Evolutionary conservation across 495 filamentous ascomycete genomes (phyloP).

Genomic region (Penicillium dipodomyicola): DNA sequence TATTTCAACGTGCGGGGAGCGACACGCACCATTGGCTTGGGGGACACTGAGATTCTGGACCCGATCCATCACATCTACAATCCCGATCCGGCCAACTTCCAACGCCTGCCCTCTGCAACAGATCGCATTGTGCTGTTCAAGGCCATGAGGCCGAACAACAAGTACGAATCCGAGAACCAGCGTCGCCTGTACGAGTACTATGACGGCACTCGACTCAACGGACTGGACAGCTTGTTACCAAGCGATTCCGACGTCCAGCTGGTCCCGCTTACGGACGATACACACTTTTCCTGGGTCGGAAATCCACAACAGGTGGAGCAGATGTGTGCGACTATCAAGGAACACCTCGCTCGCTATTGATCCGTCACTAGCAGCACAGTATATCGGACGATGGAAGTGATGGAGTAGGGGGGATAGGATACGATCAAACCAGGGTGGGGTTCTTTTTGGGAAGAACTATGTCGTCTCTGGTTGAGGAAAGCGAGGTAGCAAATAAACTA

Average conservation of each 20-base stretch:
- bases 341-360: conserved; percentile 1
- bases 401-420: too few relatives aligned
- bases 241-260: conserved; percentile 1
- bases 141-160: not conserved
- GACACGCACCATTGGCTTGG: not conserved
- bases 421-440: not conserved
- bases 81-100: not conserved
- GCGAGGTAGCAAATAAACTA: not conserved
- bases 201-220: not conserved
- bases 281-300: conserved; percentile 1
- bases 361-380: not conserved
- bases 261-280: not conserved
- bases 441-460: too few relatives aligned
- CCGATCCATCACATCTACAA: conserved; percentile 3
- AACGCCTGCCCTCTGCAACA: not conserved
- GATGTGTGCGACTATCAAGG: conserved; percentile 2
- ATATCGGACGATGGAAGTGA: not conserved
- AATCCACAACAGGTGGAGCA: conserved; percentile 2
- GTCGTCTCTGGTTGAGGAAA: too few relatives aligned
- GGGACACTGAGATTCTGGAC: not conserved
- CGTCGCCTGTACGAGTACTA: conserved; percentile 2
- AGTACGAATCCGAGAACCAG: conserved; percentile 1
- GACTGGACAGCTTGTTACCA: not conserved
- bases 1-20: conserved; percentile 2
- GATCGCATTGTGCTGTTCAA: not conserved